Conservation (phyloP, 164 flowering plant genomes). For the Liriodendron chinense region DNA sequence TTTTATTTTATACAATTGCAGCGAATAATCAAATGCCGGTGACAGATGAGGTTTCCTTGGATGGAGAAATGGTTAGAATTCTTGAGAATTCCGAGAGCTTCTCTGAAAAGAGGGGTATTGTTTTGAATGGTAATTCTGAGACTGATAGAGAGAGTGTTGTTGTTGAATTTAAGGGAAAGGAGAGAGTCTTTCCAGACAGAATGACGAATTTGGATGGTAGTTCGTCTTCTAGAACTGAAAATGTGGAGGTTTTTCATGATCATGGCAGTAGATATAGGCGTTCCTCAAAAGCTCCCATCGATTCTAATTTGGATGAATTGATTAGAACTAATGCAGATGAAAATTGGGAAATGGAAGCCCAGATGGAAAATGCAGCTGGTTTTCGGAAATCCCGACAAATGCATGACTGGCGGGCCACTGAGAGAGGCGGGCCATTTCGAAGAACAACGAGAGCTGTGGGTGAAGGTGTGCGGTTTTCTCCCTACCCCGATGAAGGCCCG, state of each 20-base stretch:
- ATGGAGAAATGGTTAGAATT: slow-evolving; percentile 20
- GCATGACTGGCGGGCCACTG: neutral
- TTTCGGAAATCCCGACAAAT: slow-evolving; percentile 11
- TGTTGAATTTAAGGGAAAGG: slow-evolving; percentile 17
- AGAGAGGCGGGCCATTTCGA: slow-evolving; percentile 9
- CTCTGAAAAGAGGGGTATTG: slow-evolving; percentile 9
- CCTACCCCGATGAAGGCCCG: slow-evolving; percentile 39
- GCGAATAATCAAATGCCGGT: slow-evolving; percentile 29
- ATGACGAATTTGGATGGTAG: slow-evolving; percentile 10
- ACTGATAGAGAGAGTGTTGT: slow-evolving; percentile 23
- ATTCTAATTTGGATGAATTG: slow-evolving; percentile 4
- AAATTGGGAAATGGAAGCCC: neutral
- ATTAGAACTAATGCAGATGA: neutral
- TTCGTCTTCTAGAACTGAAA: slow-evolving; percentile 23
- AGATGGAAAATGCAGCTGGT: slow-evolving; percentile 1
- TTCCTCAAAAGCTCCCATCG: slow-evolving; percentile 10
- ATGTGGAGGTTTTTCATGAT: slow-evolving; percentile 10
- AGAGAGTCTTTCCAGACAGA: slow-evolving; percentile 15
- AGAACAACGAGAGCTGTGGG: slow-evolving; percentile 19
- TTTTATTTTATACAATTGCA: slow-evolving; percentile 17
- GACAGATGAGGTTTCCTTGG: slow-evolving; percentile 24
- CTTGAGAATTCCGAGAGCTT: slow-evolving; percentile 22
- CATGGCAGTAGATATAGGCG: slow-evolving; percentile 8
- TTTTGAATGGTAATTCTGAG: slow-evolving; percentile 14
- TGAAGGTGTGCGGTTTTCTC: slow-evolving; percentile 27